Evolutionary conservation across 352 stramenopile genomes (phyloP), one percentile per base, ranked within the genome.

Genomic region (Blastocystis sp.): DNA sequence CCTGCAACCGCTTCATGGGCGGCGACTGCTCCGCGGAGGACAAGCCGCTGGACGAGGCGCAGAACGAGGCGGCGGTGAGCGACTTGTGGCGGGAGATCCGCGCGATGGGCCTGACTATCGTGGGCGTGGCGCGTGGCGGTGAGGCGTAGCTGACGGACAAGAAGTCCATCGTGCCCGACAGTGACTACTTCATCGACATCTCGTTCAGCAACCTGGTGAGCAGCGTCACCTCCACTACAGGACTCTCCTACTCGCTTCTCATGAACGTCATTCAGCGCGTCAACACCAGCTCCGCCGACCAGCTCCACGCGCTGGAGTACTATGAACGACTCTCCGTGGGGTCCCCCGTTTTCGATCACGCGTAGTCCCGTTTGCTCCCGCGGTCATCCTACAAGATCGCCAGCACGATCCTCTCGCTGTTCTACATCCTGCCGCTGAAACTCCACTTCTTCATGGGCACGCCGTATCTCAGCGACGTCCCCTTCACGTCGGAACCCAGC

Each of bases 371-470:
- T 28, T 28, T 84, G 28, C 48, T 40, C 3, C 4, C 24, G 19
- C 74, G 74, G 48, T 57, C 74, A 2, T n/a, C 28, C 28, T 84
- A 84, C 74, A 84, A 84, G 17, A 68, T 84, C 74, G n/a, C 74
- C 9, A 59, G 24, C 40, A 21, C 66, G 0, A 14, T 84, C 9
- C 48, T 68, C 57, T 84, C 74, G 9, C 66, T 84, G 21, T 84
- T 84, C 74, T 84, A 68, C 45, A 28, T 84, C 28, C 57, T 84
- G 11, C 74, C 74, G 21, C 28, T 24, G 28, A 40, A 84, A 42
- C n/a, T 84, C 24, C 74, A 84, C 38, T 68, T 84, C 21, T 84
- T 84, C 57, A 84, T 84, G 74, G 74, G 74, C 10, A 84, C 74
- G 4, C 52, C 74, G 17, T 84, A 69, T 57, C 34, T 84, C 3